Conservation (phyloP, 768 basidiomycete species). For the Phallus indusiatus region DNA sequence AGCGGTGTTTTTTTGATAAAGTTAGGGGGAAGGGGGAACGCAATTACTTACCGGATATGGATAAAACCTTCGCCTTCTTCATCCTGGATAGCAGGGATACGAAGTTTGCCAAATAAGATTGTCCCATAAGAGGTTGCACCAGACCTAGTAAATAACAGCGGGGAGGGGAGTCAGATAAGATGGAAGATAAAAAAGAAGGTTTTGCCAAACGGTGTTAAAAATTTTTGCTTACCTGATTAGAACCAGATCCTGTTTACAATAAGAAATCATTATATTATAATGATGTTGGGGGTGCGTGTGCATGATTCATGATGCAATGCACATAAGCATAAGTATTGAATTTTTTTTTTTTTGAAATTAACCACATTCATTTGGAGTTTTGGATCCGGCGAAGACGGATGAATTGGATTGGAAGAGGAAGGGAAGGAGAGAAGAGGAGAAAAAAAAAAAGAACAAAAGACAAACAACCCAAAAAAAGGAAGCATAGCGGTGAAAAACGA, state of each 20-base stretch:
- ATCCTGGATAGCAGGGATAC: conserved; percentile 57
- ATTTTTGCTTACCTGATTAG: conserved; percentile 13
- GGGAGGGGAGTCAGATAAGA: no score
- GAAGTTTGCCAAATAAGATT: conserved; percentile 69
- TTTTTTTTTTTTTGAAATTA: no score
- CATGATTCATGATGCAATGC: no score
- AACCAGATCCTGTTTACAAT: conserved; percentile 10
- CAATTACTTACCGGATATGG: conserved; percentile 51
- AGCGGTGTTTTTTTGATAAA: not conserved
- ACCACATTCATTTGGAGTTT: not conserved
- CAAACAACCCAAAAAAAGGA: no score
- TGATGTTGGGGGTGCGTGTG: not conserved
- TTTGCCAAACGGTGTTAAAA: conserved; percentile 23
- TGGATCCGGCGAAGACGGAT: not conserved
- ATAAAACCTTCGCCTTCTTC: conserved; percentile 54
- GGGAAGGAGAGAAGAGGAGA: not conserved
- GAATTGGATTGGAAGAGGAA: not conserved
- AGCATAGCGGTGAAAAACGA: no score
- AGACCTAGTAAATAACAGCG: conserved; percentile 17
- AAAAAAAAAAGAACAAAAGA: no score
- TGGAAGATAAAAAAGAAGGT: no score
- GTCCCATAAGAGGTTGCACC: conserved; percentile 60
- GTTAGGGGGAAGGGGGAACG: no score
- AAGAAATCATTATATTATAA: not conserved
- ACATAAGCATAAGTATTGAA: no score